A percentile compares a stretch with the other conserved stretches of the same genome.
These are phyloP conservation scores for Saccharomyces hybrid DNA, from an alignment of 1,139 yeast species.

Conservation along the genomic window DNA sequence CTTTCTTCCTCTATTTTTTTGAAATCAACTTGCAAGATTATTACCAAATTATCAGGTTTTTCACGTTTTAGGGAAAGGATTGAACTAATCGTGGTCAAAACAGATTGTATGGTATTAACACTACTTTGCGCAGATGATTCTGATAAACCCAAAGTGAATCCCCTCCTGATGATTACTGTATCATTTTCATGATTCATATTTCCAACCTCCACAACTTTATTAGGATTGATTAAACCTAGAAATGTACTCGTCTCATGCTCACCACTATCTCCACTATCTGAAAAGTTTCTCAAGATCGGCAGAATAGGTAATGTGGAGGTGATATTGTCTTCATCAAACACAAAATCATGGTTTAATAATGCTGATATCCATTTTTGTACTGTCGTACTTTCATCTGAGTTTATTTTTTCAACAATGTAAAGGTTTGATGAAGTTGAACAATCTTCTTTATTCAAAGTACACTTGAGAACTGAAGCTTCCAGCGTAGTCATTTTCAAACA, in stretches of 20 bases:
- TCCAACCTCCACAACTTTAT: conserved; percentile 15
- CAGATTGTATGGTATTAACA: conserved; percentile 12
- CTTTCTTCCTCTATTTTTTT: conserved; percentile 12
- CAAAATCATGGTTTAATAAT: conserved; percentile 19
- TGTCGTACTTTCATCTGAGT: conserved; percentile 3
- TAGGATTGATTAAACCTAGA: conserved; percentile 16
- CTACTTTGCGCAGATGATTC: conserved; percentile 2
- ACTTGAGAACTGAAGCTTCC: conserved; percentile 20
- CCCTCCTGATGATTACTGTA: conserved; percentile 23
- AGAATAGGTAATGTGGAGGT: conserved; percentile 27
- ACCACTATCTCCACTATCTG: neutral
- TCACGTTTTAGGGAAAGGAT: conserved; percentile 26
- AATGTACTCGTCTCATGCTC: conserved; percentile 7
- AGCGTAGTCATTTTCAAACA: conserved; percentile 18
- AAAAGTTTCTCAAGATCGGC: conserved; percentile 13
- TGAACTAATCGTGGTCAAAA: conserved; percentile 25
- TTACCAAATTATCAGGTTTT: conserved; percentile 21
- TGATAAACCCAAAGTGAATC: conserved; percentile 8
- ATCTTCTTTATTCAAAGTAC: conserved; percentile 4
- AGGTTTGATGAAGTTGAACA: conserved; percentile 5
- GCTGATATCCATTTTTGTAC: conserved; percentile 29
- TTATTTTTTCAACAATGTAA: conserved; percentile 7
- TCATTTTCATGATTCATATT: conserved; percentile 9
- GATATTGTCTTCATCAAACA: conserved; percentile 18
- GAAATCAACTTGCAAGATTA: conserved; percentile 27